Percentiles rank a stretch among this genome's conserved stretches.
Evolutionary conservation across 75 land plant genomes (phyloP).

Genomic region (Ceratopteris richardii): DNA sequence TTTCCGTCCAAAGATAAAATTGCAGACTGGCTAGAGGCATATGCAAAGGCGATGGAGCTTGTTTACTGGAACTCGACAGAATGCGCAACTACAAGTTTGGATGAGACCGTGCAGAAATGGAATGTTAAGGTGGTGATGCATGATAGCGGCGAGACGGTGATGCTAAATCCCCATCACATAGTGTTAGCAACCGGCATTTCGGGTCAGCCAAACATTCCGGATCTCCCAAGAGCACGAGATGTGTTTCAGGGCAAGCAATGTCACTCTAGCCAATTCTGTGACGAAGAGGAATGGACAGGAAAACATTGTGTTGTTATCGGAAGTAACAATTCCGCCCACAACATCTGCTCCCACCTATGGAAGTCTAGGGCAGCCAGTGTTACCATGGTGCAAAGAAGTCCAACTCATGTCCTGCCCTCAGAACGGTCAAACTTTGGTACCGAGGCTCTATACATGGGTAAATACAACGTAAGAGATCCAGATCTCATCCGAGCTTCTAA

Average conservation of each 20-base stretch:
- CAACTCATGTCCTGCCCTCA: constrained; percentile 6
- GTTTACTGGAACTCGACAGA: constrained; percentile 10
- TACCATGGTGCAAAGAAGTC: constrained; percentile 12
- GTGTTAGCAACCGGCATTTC: constrained; percentile 12
- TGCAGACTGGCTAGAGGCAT: constrained; percentile 15
- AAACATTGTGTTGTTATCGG: constrained; percentile 11
- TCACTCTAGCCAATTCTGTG: constrained; percentile 7
- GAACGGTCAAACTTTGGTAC: neutral
- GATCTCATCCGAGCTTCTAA: constrained; percentile 4
- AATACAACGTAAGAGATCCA: neutral
- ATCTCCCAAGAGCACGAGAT: constrained; percentile 6
- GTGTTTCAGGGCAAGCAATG: constrained; percentile 3
- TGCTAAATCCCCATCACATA: neutral
- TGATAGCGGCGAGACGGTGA: neutral
- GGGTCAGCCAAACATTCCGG: constrained; percentile 5
- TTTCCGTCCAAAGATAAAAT: no score
- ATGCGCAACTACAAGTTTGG: constrained; percentile 5
- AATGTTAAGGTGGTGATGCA: constrained; percentile 5
- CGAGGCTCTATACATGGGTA: neutral
- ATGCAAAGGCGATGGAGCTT: constrained; percentile 11
- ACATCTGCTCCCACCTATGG: constrained; percentile 9
- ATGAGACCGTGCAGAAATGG: neutral
- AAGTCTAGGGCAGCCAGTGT: constrained; percentile 8
- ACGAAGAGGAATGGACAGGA: constrained; percentile 5
- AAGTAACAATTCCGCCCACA: constrained; percentile 13